Conservation (phyloP, 2,329 filamentous ascomycete species). For the Didymella keratinophila region DNA sequence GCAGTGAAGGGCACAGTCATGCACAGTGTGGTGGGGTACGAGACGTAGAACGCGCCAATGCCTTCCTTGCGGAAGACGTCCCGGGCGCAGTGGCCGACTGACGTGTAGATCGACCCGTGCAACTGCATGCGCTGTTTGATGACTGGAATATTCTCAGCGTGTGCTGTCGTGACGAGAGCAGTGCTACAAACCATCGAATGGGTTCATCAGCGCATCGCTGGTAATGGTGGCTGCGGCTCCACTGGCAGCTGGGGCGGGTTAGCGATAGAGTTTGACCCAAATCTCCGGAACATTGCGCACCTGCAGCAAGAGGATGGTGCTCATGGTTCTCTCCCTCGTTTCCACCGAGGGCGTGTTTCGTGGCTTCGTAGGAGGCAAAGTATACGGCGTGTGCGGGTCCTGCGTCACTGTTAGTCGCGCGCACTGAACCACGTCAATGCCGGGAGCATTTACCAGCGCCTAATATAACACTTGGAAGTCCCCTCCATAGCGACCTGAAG, state of each 20-base stretch:
- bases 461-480: constrained; percentile 93
- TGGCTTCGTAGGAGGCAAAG: constrained; percentile 96
- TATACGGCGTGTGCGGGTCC: constrained; percentile 97
- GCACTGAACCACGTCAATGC: constrained; percentile 1
- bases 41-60: constrained; percentile 92
- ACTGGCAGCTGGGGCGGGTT: constrained; percentile 73
- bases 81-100: constrained; percentile 84
- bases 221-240: constrained; percentile 95
- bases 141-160: constrained; percentile 63
- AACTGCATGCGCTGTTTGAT: constrained; percentile 99
- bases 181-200: constrained; percentile 82
- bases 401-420: constrained; percentile 54
- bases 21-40: constrained; percentile 94
- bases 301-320: constrained; percentile 92
- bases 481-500: constrained; percentile 90
- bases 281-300: constrained; percentile 58
- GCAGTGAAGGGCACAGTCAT: constrained; percentile 99
- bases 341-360: constrained; percentile 95
- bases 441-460: constrained; percentile 74
- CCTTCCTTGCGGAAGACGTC: constrained; percentile 90
- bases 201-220: constrained; percentile 98
- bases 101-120: constrained; percentile 90
- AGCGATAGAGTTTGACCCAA: constrained; percentile 35
- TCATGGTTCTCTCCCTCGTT: constrained; percentile 85
- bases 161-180: not conserved